Evolutionary conservation across 805 yeast species (phyloP), one percentile per base, ranked within the genome.

Genomic region (Jamesozyma lodderae): DNA sequence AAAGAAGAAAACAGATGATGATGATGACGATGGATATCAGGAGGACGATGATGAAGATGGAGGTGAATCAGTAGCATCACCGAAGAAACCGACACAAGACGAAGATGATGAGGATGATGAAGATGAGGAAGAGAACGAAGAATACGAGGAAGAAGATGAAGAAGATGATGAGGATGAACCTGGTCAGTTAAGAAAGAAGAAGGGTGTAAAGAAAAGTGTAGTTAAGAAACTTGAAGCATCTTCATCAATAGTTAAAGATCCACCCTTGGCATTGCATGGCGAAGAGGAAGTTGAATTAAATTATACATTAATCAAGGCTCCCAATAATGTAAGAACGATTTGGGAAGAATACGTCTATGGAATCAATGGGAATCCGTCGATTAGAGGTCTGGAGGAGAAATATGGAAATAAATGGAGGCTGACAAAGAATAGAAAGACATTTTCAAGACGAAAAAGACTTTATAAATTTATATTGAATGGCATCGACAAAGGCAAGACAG

Each of bases 321-420:
- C 63, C 20, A 56, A 52, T 31, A 55, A 52, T 39, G 63, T 59
- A 4, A 48, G 49, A 18, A 57, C 60, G 8, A 57, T 58, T 24
- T 64, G 68, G 65, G 57, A 56, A 33, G 72, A 67, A 35, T 67
- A 66, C 43, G 54, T 59, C 1, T 49, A 51, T 20, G 72, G 72
- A 2, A 53, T 66, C 23, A 55, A 64, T 40, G 69, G 69, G 1
- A 48, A 51, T n/a, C 69, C 69, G 6, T 58, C 70, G 2, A 61
- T 67, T 13, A 57, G 59, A 38, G 55, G 55, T 14, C 51, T 67
- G n/a, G 70, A 67, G 37, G 60, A 60, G 20, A 56, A 55, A 30
- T 67, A 58, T 43, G 69, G 69, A 5, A 62, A 65, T 35, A 57
- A 61, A 25, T 67, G 72, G 72, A 52, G 71, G 45, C 52, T 46